Evolutionary conservation across 2,329 filamentous ascomycete species (phyloP), one percentile per base, ranked within the genome.

Genomic region (Phoma sp.): DNA sequence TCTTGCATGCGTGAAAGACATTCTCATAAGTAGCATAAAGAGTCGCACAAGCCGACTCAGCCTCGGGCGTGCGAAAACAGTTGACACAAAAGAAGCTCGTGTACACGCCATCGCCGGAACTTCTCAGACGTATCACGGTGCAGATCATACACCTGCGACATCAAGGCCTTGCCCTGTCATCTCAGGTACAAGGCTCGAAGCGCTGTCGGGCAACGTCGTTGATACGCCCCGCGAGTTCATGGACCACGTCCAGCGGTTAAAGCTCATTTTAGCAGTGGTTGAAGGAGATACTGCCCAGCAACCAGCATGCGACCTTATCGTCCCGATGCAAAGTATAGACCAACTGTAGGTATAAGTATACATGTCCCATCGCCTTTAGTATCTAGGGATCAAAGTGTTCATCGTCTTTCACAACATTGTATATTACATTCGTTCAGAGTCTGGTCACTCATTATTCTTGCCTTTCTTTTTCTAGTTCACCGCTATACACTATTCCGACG

Each of bases 41-140:
- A 31, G 12, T 31, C 12, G 29, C 12, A 10, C 5, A 31, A 31
- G 4, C 29, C 12, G 9, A 31, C 12, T 2, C 12, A 33, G 32
- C 9, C 32, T 17, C n/a, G n/a, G 6, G 32, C 32, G 15, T 35
- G 32, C 32, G 9, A 17, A 6, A 17, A 13, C 29, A 31, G 15
- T 15, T 31, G 12, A 31, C 12, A 31, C 12, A 17, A 12, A 13
- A 24, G 15, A 24, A 31, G 10, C 21, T 27, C 4, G 31, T 12
- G 49, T 47, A 47, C 31, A 22, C 43, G 37, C 43, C 50, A 46
- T 31, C 43, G 24, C 43, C 31, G 15, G 41, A 37, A 3, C 12
- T 22, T n/a, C 50, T 53, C 43, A 41, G 37, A 53, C 50, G 41
- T 43, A 9, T 46, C 41, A 45, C 50, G 43, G 43, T 17, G 37